Percentiles rank a stretch among this genome's conserved stretches.
Conservation (phyloP, 1,284 basidiomycete species). For the Coriolopsis trogii region DNA sequence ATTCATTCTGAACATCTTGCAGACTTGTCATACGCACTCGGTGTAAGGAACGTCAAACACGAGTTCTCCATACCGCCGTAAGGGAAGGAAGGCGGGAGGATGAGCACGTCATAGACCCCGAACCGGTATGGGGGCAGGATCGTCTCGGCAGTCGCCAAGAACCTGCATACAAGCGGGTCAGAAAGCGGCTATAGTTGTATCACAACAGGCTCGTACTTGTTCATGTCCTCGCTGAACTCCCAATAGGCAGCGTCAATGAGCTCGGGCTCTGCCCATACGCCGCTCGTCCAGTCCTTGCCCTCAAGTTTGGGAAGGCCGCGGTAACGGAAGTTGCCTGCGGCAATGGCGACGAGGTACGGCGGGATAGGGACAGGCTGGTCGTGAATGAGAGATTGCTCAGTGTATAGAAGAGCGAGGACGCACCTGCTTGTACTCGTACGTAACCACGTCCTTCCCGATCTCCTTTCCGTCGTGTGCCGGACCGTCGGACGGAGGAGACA, state of each 20-base stretch:
- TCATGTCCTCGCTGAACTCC: slow-evolving; percentile 89
- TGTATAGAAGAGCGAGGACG: background rate
- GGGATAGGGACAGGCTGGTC: slow-evolving; percentile 82
- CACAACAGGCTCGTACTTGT: slow-evolving; percentile 51
- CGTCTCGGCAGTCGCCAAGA: slow-evolving; percentile 77
- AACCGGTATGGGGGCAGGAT: slow-evolving; percentile 81
- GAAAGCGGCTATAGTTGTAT: too few species aligned
- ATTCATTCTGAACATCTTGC: too few species aligned
- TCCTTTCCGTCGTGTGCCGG: slow-evolving; percentile 67
- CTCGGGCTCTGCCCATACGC: slow-evolving; percentile 90
- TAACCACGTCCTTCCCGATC: slow-evolving; percentile 70
- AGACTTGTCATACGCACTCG: slow-evolving; percentile 51
- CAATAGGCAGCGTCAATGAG: slow-evolving; percentile 80
- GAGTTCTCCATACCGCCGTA: slow-evolving; percentile 91
- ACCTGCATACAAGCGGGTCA: too few species aligned
- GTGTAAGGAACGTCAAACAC: slow-evolving; percentile 87
- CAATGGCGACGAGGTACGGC: slow-evolving; percentile 87
- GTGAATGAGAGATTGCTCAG: background rate
- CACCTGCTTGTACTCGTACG: slow-evolving; percentile 74
- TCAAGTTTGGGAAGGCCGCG: slow-evolving; percentile 60
- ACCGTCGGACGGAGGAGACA: slow-evolving; percentile 71
- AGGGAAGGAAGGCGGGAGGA: slow-evolving; percentile 94
- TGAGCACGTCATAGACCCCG: slow-evolving; percentile 89
- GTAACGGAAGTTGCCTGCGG: slow-evolving; percentile 83
- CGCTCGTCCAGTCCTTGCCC: slow-evolving; percentile 76